These are phyloP conservation scores for Verticillium longisporum DNA, from an alignment of 2,329 filamentous ascomycete species.

Conservation along the genomic window DNA sequence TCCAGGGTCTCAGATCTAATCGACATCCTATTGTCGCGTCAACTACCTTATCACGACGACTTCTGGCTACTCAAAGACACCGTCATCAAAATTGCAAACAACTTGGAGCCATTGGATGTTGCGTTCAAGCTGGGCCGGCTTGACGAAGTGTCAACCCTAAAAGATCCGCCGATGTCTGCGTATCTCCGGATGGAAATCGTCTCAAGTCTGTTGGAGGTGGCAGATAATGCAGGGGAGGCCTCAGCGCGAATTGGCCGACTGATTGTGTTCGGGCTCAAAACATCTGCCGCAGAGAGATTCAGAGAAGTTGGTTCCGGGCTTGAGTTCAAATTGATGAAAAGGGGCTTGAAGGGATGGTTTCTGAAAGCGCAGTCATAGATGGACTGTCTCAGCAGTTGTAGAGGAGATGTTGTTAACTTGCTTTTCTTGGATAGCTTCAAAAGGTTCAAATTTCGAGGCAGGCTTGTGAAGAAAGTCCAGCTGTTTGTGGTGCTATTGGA, in stretches of 20 bases:
- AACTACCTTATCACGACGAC: constrained; percentile 16
- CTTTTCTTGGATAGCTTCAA: too few species aligned
- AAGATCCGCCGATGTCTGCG: neutral
- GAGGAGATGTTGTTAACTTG: too few species aligned
- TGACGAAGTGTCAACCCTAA: neutral
- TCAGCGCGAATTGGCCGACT: neutral
- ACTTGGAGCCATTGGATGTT: neutral
- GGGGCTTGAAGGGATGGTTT: neutral
- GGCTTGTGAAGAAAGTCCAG: too few species aligned
- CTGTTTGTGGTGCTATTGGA: too few species aligned
- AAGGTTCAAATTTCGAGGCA: too few species aligned
- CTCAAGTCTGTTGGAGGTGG: neutral
- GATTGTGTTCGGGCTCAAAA: neutral
- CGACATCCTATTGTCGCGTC: constrained; percentile 6
- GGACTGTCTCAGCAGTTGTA: too few species aligned
- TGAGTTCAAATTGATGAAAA: neutral
- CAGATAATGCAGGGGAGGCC: neutral
- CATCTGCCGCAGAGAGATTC: neutral
- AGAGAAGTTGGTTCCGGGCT: neutral
- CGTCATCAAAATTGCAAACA: neutral
- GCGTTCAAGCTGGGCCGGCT: neutral
- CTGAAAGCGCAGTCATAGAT: neutral
- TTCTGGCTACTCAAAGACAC: constrained; percentile 10
- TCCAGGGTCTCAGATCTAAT: constrained; percentile 9
- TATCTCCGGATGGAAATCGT: constrained; percentile 2